Evolutionary conservation across 1,139 yeast genomes (phyloP).

Genomic region (Lodderomyces pseudojiufengensis): DNA sequence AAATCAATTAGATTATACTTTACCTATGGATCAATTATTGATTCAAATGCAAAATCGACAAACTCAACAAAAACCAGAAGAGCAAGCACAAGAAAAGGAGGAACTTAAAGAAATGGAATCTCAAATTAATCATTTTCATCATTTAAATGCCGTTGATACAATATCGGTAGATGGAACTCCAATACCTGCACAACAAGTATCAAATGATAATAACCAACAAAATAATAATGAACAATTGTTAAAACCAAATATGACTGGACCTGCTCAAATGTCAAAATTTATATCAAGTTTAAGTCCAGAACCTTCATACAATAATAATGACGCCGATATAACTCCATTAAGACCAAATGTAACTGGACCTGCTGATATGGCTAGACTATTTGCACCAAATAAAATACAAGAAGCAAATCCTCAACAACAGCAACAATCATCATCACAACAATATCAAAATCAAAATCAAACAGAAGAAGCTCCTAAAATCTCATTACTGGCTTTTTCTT

Average conservation of each 20-base stretch:
- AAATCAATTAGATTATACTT: slow-evolving; percentile 47
- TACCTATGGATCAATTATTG: slow-evolving; percentile 73
- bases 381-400: slow-evolving; percentile 19
- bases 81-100: slow-evolving; percentile 49
- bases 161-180: slow-evolving; percentile 60
- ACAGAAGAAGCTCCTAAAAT: slow-evolving; percentile 21
- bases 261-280: slow-evolving; percentile 40
- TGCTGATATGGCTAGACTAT: slow-evolving; percentile 34
- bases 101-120: slow-evolving; percentile 65
- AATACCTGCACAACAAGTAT: slow-evolving; percentile 16
- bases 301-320: slow-evolving; percentile 9
- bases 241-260: slow-evolving; percentile 53
- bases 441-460: background rate
- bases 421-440: slow-evolving; percentile 10
- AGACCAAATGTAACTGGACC: slow-evolving; percentile 40
- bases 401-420: slow-evolving; percentile 5
- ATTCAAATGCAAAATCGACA: slow-evolving; percentile 31
- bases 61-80: slow-evolving; percentile 20
- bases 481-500: slow-evolving; percentile 40
- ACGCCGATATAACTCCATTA: slow-evolving; percentile 26
- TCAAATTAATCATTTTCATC: slow-evolving; percentile 61
- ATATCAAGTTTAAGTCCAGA: slow-evolving; percentile 16
- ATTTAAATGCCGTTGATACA: slow-evolving; percentile 60
- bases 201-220: background rate
- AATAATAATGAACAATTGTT: slow-evolving; percentile 17